These are phyloP conservation scores for Fusarium coicis DNA, from an alignment of 2,329 filamentous ascomycete genomes.

Conservation along the genomic window DNA sequence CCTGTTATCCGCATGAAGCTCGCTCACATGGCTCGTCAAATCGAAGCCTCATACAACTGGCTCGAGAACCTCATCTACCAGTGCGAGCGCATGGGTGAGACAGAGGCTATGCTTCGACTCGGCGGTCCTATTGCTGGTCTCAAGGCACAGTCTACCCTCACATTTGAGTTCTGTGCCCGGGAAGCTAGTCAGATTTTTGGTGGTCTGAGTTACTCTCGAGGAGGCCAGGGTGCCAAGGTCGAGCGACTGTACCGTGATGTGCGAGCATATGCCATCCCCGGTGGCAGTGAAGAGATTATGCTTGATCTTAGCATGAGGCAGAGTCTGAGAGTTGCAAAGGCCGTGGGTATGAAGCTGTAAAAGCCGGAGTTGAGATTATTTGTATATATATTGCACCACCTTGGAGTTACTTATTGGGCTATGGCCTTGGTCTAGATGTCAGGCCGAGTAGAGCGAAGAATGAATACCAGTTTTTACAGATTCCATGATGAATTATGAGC, in stretches of 20 bases:
- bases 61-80: constrained; percentile 95
- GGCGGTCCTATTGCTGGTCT: constrained; percentile 93
- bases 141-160: constrained; percentile 93
- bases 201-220: constrained; percentile 89
- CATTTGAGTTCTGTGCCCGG: constrained; percentile 96
- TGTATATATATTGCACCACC: constrained; percentile 22
- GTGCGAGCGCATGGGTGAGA: constrained; percentile 91
- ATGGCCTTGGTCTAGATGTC: not conserved
- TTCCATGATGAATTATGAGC: not conserved
- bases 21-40: constrained; percentile 97
- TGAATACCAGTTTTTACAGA: not conserved
- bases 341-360: constrained; percentile 95
- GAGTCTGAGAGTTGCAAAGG: constrained; percentile 87
- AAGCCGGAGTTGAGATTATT: not conserved
- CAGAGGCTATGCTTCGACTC: constrained; percentile 94
- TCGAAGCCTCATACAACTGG: constrained; percentile 97
- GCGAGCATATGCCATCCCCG: constrained; percentile 94
- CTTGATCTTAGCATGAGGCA: constrained; percentile 94
- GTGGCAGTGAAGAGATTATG: constrained; percentile 98
- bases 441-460: constrained; percentile 22
- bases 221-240: constrained; percentile 94
- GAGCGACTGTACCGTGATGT: constrained; percentile 96
- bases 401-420: constrained; percentile 20
- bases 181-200: constrained; percentile 99
- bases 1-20: constrained; percentile 98